These are phyloP conservation scores for Cystobasidium onofrii DNA, from an alignment of 768 basidiomycete genomes.

Conservation along the genomic window DNA sequence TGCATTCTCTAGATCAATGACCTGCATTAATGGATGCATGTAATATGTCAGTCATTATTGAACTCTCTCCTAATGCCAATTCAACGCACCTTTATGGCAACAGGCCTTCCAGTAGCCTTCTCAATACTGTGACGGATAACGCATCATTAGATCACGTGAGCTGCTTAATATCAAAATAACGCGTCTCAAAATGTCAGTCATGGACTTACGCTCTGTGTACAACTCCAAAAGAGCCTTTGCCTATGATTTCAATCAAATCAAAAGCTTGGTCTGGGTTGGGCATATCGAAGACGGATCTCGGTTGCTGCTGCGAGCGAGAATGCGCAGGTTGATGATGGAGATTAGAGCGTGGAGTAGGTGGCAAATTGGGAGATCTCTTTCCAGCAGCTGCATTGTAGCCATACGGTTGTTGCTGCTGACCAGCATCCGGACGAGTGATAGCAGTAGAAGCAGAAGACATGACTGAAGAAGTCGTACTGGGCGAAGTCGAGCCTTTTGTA, in stretches of 20 bases:
- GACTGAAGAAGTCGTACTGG: not conserved
- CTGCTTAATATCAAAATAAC: not conserved
- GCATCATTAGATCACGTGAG: slow-evolving; percentile 55
- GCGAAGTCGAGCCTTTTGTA: not conserved
- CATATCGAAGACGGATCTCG: slow-evolving; percentile 13
- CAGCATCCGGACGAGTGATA: not conserved
- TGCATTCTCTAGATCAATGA: slow-evolving; percentile 96
- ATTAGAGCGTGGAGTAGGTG: not conserved
- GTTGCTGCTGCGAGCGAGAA: not conserved
- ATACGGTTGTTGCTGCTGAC: not conserved
- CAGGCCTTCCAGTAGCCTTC: slow-evolving; percentile 87
- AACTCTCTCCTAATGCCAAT: not conserved
- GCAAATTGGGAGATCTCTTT: not conserved
- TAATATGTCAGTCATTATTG: not conserved
- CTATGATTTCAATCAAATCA: slow-evolving; percentile 18
- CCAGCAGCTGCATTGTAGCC: not conserved
- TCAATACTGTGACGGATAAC: slow-evolving; percentile 71
- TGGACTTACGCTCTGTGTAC: slow-evolving; percentile 14
- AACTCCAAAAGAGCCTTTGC: slow-evolving; percentile 23
- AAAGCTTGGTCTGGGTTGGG: slow-evolving; percentile 29
- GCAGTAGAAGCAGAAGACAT: not conserved
- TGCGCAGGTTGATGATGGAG: not conserved
- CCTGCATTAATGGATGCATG: slow-evolving; percentile 44
- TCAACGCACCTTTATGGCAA: slow-evolving; percentile 70
- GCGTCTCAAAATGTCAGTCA: not conserved